These are phyloP conservation scores for Erysiphe pulchra DNA, from an alignment of 2,329 filamentous ascomycete genomes.

Conservation along the genomic window DNA sequence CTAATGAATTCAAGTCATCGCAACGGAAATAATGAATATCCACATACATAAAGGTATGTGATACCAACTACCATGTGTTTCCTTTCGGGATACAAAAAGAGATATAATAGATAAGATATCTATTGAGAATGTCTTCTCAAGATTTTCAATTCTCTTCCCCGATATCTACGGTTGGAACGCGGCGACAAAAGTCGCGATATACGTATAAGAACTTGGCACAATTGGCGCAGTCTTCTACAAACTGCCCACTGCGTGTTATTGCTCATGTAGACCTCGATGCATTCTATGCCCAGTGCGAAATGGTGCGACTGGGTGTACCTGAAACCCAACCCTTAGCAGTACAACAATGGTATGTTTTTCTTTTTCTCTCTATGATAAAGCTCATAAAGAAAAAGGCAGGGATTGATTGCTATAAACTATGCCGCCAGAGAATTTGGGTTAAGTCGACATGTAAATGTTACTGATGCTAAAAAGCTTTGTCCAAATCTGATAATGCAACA, in stretches of 20 bases:
- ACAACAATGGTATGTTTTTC: conserved; percentile 52
- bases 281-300: conserved; percentile 94
- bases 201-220: conserved; percentile 64
- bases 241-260: conserved; percentile 61
- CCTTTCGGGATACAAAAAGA: not conserved
- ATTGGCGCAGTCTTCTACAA: conserved; percentile 41
- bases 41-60: no score
- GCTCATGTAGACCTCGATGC: conserved; percentile 90
- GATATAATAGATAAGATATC: no score
- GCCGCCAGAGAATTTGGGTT: conserved; percentile 63
- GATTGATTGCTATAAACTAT: conserved; percentile 90
- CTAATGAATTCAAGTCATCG: not conserved
- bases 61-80: not conserved
- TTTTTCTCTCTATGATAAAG: not conserved
- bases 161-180: conserved; percentile 10
- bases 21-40: not conserved
- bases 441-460: conserved; percentile 48
- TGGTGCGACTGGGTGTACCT: conserved; percentile 52
- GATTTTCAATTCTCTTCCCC: conserved; percentile 21
- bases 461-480: conserved; percentile 68
- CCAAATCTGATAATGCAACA: conserved; percentile 69
- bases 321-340: conserved; percentile 68
- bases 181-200: conserved; percentile 35
- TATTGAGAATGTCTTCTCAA: conserved; percentile 18
- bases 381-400: conserved; percentile 32